phyloP scores from a whole-genome alignment of 768 basidiomycete genomes.

The Serpula lacrymans region DNA sequence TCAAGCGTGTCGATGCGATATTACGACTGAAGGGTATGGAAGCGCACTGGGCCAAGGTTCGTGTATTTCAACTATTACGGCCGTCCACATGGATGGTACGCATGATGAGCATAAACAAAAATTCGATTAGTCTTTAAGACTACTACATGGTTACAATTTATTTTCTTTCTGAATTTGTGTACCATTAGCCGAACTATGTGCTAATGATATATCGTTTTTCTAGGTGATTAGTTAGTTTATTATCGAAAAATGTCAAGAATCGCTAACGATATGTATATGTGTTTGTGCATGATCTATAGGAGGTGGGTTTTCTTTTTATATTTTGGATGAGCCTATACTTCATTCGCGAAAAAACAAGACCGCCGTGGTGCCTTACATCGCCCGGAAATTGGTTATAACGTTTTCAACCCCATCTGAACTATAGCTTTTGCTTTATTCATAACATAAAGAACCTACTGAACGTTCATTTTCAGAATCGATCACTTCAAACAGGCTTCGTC shows the following conservation, averaged over 20 bases:
- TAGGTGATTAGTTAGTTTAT: conserved; percentile 28
- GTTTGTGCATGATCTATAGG: conserved; percentile 30
- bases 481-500: conserved; percentile 76
- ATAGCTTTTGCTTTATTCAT: conserved; percentile 9
- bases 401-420: conserved; percentile 74
- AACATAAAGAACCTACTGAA: conserved; percentile 5
- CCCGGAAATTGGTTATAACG: conserved; percentile 52
- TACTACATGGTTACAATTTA: conserved; percentile 63
- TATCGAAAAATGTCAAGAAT: too few relatives aligned
- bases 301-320: conserved; percentile 30
- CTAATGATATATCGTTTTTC: conserved; percentile 9
- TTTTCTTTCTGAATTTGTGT: conserved; percentile 17
- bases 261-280: too few relatives aligned
- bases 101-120: conserved; percentile 59
- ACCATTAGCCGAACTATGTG: too few relatives aligned
- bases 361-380: conserved; percentile 60
- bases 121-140: conserved; percentile 98
- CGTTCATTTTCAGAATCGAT: conserved; percentile 43
- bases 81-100: conserved; percentile 10
- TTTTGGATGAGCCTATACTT: conserved; percentile 52
- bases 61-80: conserved; percentile 4
- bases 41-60: conserved; percentile 65
- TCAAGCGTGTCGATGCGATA: conserved; percentile 82
- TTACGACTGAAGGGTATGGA: conserved; percentile 81
- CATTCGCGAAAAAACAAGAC: conserved; percentile 74